Conservation (phyloP, 129 eudicot genomes). For the Calendula officinalis region DNA sequence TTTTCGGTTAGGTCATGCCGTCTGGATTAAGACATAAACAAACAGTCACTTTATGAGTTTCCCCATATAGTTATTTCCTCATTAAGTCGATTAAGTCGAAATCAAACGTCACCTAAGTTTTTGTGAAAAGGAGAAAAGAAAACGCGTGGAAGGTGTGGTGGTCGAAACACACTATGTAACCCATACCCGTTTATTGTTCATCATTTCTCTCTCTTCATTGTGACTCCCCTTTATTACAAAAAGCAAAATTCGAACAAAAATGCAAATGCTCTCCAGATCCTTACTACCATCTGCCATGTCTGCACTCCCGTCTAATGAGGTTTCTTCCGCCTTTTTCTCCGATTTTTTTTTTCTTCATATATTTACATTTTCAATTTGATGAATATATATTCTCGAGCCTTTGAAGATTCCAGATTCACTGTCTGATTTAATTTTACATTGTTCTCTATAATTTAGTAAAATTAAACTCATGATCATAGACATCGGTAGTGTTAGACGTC, state of each 20-base stretch:
- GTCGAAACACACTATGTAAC: slow-evolving; percentile 23
- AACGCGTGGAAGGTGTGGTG: slow-evolving; percentile 26
- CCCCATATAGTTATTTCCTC: no score
- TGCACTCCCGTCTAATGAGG: slow-evolving; percentile 59
- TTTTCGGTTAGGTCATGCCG: no score
- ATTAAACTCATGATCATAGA: background rate
- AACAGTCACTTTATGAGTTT: no score
- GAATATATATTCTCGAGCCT: background rate
- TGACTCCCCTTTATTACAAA: slow-evolving; percentile 12
- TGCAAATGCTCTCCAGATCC: slow-evolving; percentile 55
- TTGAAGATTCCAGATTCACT: slow-evolving; percentile 1
- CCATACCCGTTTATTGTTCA: slow-evolving; percentile 26
- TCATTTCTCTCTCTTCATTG: slow-evolving; percentile 18
- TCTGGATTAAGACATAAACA: no score
- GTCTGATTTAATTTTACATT: background rate
- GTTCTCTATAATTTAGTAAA: background rate
- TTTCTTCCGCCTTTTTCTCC: slow-evolving; percentile 20
- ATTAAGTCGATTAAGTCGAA: no score
- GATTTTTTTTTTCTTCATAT: background rate
- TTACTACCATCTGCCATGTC: slow-evolving; percentile 49
- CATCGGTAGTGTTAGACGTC: slow-evolving; percentile 11
- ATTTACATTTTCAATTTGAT: background rate
- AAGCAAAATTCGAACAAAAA: slow-evolving; percentile 28
- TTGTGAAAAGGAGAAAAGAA: slow-evolving; percentile 4
- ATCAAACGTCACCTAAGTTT: no score